phyloP scores from a whole-genome alignment of 2,329 filamentous ascomycete species.

The Aspergillus udagawae region DNA sequence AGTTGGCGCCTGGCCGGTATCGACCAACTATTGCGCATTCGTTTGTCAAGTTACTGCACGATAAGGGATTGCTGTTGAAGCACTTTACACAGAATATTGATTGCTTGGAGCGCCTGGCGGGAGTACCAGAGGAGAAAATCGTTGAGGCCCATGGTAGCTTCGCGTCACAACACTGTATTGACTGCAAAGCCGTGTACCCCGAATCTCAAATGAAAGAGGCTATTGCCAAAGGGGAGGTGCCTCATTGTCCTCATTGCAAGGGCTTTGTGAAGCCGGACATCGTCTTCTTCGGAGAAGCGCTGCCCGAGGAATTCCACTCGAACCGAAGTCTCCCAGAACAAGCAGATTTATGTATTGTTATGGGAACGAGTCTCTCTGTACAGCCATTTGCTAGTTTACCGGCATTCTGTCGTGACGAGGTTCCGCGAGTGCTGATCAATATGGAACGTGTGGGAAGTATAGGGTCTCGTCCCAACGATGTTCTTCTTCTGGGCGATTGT shows the following conservation, averaged over 20 bases:
- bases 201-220: conserved; percentile 69
- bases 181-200: conserved; percentile 71
- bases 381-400: conserved; percentile 86
- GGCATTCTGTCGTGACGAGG: conserved; percentile 54
- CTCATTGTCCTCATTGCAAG: conserved; percentile 65
- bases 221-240: conserved; percentile 64
- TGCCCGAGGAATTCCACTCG: conserved; percentile 63
- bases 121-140: conserved; percentile 74
- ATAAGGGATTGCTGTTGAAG: conserved; percentile 74
- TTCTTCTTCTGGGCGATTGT: conserved; percentile 76
- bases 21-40: conserved; percentile 84
- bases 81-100: conserved; percentile 98
- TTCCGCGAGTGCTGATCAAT: conserved; percentile 83
- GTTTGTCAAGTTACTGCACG: conserved; percentile 77
- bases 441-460: conserved; percentile 75
- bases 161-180: conserved; percentile 84
- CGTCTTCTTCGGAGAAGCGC: conserved; percentile 82
- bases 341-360: conserved; percentile 76
- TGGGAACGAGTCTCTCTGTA: conserved; percentile 84
- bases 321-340: conserved; percentile 53
- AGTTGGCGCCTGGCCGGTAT: conserved; percentile 88
- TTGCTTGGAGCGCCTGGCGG: conserved; percentile 82
- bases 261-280: conserved; percentile 92
- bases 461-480: conserved; percentile 76
- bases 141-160: conserved; percentile 96